phyloP scores from a whole-genome alignment of 805 yeast species.

The Ogataea pini region DNA sequence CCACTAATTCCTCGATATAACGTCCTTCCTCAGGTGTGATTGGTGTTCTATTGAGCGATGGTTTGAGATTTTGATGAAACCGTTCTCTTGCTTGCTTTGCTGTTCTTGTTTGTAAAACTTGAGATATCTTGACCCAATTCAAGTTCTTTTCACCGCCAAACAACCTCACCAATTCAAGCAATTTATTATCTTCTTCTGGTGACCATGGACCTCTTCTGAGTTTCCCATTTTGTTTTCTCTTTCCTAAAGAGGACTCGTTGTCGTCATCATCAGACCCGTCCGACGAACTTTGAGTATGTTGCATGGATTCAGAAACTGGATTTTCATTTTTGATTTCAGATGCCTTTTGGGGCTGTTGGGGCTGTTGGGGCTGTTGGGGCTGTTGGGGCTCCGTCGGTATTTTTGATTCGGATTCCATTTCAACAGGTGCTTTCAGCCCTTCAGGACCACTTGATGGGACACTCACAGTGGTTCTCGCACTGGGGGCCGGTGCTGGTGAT shows the following conservation, averaged over 20 bases:
- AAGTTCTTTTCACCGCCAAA: conserved; percentile 63
- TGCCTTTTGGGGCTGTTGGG: not conserved
- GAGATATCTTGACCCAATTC: conserved; percentile 87
- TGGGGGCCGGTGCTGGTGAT: not conserved
- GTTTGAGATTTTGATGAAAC: conserved; percentile 88
- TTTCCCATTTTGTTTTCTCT: conserved; percentile 14
- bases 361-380: not conserved
- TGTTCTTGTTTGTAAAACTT: conserved; percentile 69
- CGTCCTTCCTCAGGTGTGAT: conserved; percentile 83
- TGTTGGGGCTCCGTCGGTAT: too few species aligned
- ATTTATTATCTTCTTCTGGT: conserved; percentile 74
- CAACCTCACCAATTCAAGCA: conserved; percentile 65
- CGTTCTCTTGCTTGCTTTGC: conserved; percentile 93
- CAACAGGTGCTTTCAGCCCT: too few species aligned
- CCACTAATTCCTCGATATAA: conserved; percentile 76
- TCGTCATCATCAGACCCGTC: conserved; percentile 10
- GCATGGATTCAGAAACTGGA: not conserved
- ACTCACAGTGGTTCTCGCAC: too few species aligned
- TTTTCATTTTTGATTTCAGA: too few species aligned
- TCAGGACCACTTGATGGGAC: too few species aligned
- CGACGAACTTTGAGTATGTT: not conserved
- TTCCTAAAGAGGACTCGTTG: not conserved
- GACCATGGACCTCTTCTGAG: conserved; percentile 85
- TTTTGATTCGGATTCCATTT: too few species aligned
- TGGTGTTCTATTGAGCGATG: conserved; percentile 77